These are phyloP conservation scores for Stromatinia cepivora DNA, from an alignment of 2,329 filamentous ascomycete species.

Conservation along the genomic window DNA sequence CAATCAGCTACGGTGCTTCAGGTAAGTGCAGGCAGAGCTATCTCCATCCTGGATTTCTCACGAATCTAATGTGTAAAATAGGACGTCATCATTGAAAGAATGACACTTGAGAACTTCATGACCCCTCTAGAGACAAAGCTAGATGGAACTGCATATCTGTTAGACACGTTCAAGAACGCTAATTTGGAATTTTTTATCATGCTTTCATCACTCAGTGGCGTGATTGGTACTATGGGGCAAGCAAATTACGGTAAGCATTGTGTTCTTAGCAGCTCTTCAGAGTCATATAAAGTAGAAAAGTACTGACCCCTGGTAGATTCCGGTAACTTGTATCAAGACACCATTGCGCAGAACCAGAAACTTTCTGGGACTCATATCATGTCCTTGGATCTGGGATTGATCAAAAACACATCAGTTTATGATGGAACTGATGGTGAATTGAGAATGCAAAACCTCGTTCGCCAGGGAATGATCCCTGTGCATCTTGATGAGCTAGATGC, in stretches of 20 bases:
- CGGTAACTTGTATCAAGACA: constrained; percentile 2
- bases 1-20: constrained; percentile 38
- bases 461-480: neutral
- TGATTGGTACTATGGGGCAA: constrained; percentile 23
- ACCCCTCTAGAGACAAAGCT: neutral
- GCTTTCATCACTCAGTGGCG: constrained; percentile 22
- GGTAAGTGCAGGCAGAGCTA: neutral
- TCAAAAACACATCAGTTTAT: neutral
- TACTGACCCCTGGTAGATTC: neutral
- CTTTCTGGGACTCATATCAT: neutral
- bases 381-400: neutral
- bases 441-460: neutral
- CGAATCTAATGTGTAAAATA: neutral
- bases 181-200: constrained; percentile 17
- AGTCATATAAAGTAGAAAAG: neutral
- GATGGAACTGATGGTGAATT: neutral
- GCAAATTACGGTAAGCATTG: constrained; percentile 20
- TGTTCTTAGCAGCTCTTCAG: neutral
- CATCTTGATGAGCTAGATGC: neutral
- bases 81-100: neutral
- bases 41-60: neutral
- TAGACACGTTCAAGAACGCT: neutral
- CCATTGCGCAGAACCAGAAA: neutral
- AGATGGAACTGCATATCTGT: neutral
- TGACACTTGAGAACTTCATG: neutral